Conservation (phyloP, 2,329 filamentous ascomycete species). For the Magnaporthiopsis poae region DNA sequence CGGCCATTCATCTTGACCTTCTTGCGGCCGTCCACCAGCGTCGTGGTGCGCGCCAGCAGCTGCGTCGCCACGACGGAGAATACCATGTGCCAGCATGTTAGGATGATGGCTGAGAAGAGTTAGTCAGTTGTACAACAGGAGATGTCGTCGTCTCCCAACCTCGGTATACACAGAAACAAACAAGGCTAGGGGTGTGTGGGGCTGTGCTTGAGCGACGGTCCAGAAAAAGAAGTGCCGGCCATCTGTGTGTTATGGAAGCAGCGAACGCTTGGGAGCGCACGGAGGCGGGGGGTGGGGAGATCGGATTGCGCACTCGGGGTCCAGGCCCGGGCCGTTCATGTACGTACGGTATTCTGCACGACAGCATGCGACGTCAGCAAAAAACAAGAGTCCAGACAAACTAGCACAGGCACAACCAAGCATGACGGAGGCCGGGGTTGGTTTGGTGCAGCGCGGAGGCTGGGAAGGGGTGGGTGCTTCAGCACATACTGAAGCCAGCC, state of each 20-base stretch:
- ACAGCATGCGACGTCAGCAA: background rate
- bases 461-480: background rate
- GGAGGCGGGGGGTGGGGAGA: no score
- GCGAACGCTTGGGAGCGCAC: background rate
- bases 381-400: no score
- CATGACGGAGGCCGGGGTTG: background rate
- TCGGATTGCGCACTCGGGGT: background rate
- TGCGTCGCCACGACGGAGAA: slow-evolving; percentile 91
- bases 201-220: background rate
- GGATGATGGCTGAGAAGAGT: slow-evolving; percentile 44
- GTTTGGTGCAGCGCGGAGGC: background rate
- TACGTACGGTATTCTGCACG: slow-evolving; percentile 10
- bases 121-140: background rate
- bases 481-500: slow-evolving; percentile 59
- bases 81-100: slow-evolving; percentile 88
- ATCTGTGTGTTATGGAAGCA: background rate
- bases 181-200: background rate
- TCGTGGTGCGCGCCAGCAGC: slow-evolving; percentile 76
- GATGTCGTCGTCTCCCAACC: no score
- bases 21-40: slow-evolving; percentile 80
- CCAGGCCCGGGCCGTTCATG: background rate
- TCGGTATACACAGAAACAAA: no score
- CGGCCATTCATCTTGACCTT: slow-evolving; percentile 89
- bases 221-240: background rate
- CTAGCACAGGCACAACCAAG: slow-evolving; percentile 4